Evolutionary conservation across 2,329 filamentous ascomycete genomes (phyloP).

Genomic region (Rhynchosporium agropyri): DNA sequence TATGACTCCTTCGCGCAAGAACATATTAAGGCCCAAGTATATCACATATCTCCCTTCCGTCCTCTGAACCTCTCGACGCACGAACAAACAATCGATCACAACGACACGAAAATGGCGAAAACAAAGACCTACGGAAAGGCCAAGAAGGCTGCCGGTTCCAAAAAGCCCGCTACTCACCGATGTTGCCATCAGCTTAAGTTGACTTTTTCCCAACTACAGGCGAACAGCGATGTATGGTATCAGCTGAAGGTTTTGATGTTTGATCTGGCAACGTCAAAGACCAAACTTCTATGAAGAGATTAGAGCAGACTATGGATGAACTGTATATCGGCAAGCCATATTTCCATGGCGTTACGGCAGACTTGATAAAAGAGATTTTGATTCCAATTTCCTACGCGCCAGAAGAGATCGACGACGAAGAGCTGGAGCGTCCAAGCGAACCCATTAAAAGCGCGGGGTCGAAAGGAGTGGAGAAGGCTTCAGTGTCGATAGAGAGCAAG

Average conservation of each 20-base stretch:
- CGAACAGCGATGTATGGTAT: neutral
- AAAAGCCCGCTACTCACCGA: neutral
- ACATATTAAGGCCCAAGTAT: too few relatives aligned
- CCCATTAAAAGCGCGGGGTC: constrained; percentile 4
- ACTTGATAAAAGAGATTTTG: constrained; percentile 29
- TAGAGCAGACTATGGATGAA: constrained; percentile 32
- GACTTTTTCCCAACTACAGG: neutral
- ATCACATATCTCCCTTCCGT: too few relatives aligned
- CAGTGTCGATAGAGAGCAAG: neutral
- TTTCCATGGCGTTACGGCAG: constrained; percentile 35
- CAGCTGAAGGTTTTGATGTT: constrained; percentile 34
- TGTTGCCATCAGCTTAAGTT: neutral
- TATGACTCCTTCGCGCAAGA: neutral
- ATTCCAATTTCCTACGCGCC: constrained; percentile 18
- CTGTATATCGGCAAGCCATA: constrained; percentile 40
- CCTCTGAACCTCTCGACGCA: neutral
- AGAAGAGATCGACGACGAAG: constrained; percentile 25
- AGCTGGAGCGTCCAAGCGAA: constrained; percentile 14
- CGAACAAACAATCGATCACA: neutral
- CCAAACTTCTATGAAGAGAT: constrained; percentile 27
- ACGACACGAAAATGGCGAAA: neutral
- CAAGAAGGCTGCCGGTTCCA: neutral
- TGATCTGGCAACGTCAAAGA: constrained; percentile 34
- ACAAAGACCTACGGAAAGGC: neutral
- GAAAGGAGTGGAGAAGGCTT: neutral